Evolutionary conservation across 305 asterid genomes (phyloP), one percentile per base, ranked within the genome.

Genomic region (Coffea humblotiana): DNA sequence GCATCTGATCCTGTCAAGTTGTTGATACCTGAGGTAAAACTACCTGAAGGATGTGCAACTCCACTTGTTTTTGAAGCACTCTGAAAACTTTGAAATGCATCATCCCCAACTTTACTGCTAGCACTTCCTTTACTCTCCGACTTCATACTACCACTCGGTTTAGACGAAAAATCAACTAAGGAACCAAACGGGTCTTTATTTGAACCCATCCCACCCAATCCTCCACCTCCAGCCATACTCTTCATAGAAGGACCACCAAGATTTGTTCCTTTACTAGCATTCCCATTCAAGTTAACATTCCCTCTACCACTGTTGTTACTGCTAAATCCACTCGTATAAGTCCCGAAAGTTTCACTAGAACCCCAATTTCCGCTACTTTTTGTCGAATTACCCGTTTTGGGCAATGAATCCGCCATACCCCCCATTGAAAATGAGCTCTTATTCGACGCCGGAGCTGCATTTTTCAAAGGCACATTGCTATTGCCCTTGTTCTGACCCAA

Each of bases 141-240:
- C 43, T 87, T 91, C 89, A 83, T 79, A 45, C 91, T 82, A 80
- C 80, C 85, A 29, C 78, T 60, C 0, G 89, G 84, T 80, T 92
- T 89, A 14, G 97, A 83, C 27, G 79, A 77, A 75, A 95, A 91
- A 88, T 93, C 97, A 73, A 89, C 93, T 88, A 93, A 87, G 15
- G 95, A 87, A 71, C 91, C 93, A 86, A 95, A 92, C 0, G 98
- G 97, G 54, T 92, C 98, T 86, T 88, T 91, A 76, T 75, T 90
- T 0, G 89, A 77, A 80, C 91, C 85, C 86, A 85, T 81, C 68
- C 90, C 90, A 40, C 83, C 87, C 75, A 81, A 88, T 67, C 52
- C 80, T 76, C 90, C 91, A 82, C 87, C 80, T 79, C 91, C 94
- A 56, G 81, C 81, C 93, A 85, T 88, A 82, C 87, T 84, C 82